These are phyloP conservation scores for Solanum corneliomulleri DNA, from an alignment of 257 asterid species.

Conservation along the genomic window DNA sequence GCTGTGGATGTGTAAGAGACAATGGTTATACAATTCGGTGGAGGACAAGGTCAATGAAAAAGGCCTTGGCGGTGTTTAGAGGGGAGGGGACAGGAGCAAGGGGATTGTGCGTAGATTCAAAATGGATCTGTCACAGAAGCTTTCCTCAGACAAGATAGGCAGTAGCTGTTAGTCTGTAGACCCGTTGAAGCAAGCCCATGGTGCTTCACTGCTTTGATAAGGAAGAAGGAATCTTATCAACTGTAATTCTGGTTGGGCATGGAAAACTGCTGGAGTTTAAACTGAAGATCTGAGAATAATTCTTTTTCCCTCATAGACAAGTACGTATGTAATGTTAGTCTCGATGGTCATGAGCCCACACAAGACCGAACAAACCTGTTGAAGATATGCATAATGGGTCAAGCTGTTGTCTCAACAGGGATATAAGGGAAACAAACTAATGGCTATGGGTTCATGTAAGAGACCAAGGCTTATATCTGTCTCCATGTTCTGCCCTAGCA, in stretches of 20 bases:
- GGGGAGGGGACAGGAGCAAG: background rate
- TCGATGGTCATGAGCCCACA: background rate
- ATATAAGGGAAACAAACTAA: background rate
- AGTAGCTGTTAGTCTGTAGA: background rate
- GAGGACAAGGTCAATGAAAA: background rate
- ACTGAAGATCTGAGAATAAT: background rate
- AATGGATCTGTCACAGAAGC: background rate
- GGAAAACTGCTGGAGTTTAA: background rate
- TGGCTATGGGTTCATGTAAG: background rate
- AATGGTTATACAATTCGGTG: background rate
- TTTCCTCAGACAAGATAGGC: background rate
- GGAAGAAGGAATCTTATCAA: background rate
- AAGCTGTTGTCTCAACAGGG: background rate
- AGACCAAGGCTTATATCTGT: background rate
- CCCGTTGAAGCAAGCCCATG: background rate
- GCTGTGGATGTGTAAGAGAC: background rate
- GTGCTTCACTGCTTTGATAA: background rate
- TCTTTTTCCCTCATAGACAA: background rate
- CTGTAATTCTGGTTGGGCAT: background rate
- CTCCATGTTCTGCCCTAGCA: background rate
- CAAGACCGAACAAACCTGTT: background rate
- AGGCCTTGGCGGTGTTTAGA: background rate
- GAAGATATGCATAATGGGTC: background rate
- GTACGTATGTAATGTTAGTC: background rate
- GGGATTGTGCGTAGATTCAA: background rate